Percentiles rank a stretch among this genome's conserved stretches.
Conservation (phyloP, 768 basidiomycete species). For the Collybia sp. region DNA sequence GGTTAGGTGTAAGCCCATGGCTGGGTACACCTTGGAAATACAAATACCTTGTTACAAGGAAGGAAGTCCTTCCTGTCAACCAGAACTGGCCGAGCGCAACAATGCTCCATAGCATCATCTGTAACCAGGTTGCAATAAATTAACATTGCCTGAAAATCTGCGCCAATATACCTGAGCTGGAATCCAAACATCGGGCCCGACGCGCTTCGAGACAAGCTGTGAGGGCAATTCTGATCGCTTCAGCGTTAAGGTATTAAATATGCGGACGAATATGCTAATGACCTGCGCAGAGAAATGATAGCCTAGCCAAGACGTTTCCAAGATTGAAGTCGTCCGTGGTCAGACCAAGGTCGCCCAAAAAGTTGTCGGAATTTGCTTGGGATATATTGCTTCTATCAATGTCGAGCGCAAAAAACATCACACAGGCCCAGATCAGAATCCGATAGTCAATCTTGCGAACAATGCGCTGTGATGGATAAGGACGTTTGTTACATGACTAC, state of each 20-base stretch:
- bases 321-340: conserved; percentile 52
- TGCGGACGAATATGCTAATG: too few species aligned
- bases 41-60: conserved; percentile 40
- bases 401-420: conserved; percentile 63
- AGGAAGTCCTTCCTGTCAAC: conserved; percentile 46
- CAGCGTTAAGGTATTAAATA: too few species aligned
- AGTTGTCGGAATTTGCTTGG: conserved; percentile 68
- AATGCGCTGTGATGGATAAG: conserved; percentile 28
- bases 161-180: conserved; percentile 47
- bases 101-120: conserved; percentile 55
- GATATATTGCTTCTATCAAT: conserved; percentile 57
- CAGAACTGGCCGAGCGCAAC: conserved; percentile 57
- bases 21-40: conserved; percentile 45
- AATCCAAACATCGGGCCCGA: conserved; percentile 66
- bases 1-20: not conserved
- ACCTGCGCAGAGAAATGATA: conserved; percentile 42
- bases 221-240: conserved; percentile 49
- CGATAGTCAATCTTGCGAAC: conserved; percentile 55
- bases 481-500: not conserved
- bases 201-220: conserved; percentile 60
- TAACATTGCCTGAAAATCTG: too few species aligned
- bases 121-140: not conserved
- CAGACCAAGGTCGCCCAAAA: conserved; percentile 54
- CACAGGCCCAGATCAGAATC: conserved; percentile 28
- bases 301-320: conserved; percentile 49